phyloP scores from a whole-genome alignment of 2,329 filamentous ascomycete species.

The Arthrobotrys sphaeroides region DNA sequence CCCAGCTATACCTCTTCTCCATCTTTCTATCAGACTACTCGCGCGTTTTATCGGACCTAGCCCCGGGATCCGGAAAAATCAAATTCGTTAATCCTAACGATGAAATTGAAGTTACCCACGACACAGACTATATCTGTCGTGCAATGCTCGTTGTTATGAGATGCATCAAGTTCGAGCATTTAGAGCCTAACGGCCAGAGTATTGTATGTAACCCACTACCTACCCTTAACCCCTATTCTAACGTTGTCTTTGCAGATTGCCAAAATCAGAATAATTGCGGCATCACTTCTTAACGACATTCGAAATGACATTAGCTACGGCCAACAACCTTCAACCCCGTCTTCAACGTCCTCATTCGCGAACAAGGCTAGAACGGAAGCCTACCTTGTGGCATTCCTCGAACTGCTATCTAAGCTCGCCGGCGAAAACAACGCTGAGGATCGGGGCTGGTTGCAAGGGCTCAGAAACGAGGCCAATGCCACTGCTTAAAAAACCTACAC shows the following conservation, averaged over 20 bases:
- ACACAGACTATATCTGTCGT: conserved; percentile 52
- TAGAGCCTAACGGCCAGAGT: conserved; percentile 52
- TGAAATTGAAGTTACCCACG: conserved; percentile 47
- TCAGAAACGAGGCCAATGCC: conserved; percentile 39
- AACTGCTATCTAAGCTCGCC: conserved; percentile 46
- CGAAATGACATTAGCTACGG: conserved; percentile 51
- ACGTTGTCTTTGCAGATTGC: conserved; percentile 25
- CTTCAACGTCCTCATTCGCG: conserved; percentile 52
- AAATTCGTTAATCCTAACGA: conserved; percentile 49
- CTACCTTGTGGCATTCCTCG: conserved; percentile 53
- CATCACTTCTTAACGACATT: conserved; percentile 47
- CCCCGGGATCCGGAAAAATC: conserved; percentile 26
- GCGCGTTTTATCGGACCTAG: conserved; percentile 35
- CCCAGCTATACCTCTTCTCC: conserved; percentile 49
- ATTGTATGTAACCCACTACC: conserved; percentile 31
- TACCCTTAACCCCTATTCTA: not conserved
- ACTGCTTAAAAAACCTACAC: conserved; percentile 4
- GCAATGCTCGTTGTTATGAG: conserved; percentile 52
- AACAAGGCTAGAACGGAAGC: conserved; percentile 53
- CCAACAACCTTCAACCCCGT: conserved; percentile 49
- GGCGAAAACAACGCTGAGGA: conserved; percentile 53
- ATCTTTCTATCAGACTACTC: conserved; percentile 51
- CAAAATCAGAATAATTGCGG: conserved; percentile 52
- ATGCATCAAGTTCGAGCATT: conserved; percentile 51
- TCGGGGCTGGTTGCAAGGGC: conserved; percentile 48